Base-by-base conservation (phyloP, 2,329 filamentous ascomycete species). In the Neoascochyta sp. region DNA sequence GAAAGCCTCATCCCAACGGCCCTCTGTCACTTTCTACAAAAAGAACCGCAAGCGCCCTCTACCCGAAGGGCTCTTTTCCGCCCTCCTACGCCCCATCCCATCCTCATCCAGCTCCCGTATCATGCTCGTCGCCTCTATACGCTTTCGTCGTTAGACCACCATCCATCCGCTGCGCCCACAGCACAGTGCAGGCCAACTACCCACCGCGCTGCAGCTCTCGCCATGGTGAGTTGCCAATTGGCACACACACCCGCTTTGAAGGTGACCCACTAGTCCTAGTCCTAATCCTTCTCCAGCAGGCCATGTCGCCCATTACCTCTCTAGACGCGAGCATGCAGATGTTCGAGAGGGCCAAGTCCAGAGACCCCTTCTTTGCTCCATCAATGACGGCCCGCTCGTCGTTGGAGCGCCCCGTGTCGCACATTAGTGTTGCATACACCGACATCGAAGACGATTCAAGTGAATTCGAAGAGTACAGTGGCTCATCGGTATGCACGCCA, bases 361-460 rank as follows among this genome's bases (percentile, higher is more conserved):
- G 30, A 17, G 69, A 73, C 45, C 75, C 77, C 11, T 78, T 84
- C 57, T 83, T 84, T 62, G 69, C 74, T 36, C 52, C 57, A 26
- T 42, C 50, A 29, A 43, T 57, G 18, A 50, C 56, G 27, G 53
- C 54, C 21, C 52, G 62, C 10, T 61, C 62, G 16, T 59, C 57
- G 30, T 45, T 69, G 63, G 66, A 68, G 32, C 73, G 82, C 36
- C 83, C 83, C 21, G 62, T 76, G 20, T 89, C 85, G 20, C 73
- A 84, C 37, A 76, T 81, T 23, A 90, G 84, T 13, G 82, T 88
- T 51, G 83, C 87, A 44, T 85, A 88, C 52, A 86, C 83, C 22
- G 85, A 90, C 30, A 70, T 74, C 38, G 85, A 88, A 43, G 80
- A 84, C 27, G 59, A 63, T 24, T 62, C 52, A 6, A 65, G 62